These are phyloP conservation scores for Erigeron philadelphicus DNA, from an alignment of 140 eudicot genomes.

Conservation along the genomic window DNA sequence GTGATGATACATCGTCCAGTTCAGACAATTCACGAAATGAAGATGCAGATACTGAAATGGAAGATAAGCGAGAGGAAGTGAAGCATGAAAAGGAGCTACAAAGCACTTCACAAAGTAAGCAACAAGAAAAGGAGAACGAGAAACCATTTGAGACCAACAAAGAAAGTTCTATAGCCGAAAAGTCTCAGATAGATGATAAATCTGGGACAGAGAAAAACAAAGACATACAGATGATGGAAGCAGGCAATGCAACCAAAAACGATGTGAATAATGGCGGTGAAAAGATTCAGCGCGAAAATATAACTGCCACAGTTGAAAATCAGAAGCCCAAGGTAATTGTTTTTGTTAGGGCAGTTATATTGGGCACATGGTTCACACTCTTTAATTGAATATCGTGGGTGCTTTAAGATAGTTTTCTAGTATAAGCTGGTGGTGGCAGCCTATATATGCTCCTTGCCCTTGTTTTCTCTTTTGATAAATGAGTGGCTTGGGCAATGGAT, in stretches of 20 bases:
- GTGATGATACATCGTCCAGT: slow-evolving; percentile 63
- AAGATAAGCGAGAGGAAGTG: slow-evolving; percentile 47
- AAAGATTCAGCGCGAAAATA: slow-evolving; percentile 29
- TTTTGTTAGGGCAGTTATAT: neutral
- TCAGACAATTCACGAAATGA: slow-evolving; percentile 58
- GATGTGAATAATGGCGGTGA: slow-evolving; percentile 31
- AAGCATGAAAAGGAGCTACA: slow-evolving; percentile 42
- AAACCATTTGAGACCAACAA: slow-evolving; percentile 23
- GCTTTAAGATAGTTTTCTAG: neutral
- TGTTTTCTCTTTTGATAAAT: neutral
- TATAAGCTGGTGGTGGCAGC: neutral
- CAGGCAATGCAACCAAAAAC: slow-evolving; percentile 29
- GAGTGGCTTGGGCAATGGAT: neutral
- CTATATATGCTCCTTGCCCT: neutral
- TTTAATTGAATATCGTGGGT: neutral
- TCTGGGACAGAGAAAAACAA: slow-evolving; percentile 34
- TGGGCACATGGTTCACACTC: neutral
- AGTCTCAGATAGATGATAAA: slow-evolving; percentile 33
- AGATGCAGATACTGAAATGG: slow-evolving; percentile 51
- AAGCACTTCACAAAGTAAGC: slow-evolving; percentile 32
- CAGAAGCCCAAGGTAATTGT: slow-evolving; percentile 43
- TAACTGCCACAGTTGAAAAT: slow-evolving; percentile 34
- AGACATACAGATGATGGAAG: slow-evolving; percentile 34
- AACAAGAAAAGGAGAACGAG: slow-evolving; percentile 32
- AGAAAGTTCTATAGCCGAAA: slow-evolving; percentile 38